Conservation (phyloP, 441 rosid genomes). For the Pelargonium fulgidum region DNA sequence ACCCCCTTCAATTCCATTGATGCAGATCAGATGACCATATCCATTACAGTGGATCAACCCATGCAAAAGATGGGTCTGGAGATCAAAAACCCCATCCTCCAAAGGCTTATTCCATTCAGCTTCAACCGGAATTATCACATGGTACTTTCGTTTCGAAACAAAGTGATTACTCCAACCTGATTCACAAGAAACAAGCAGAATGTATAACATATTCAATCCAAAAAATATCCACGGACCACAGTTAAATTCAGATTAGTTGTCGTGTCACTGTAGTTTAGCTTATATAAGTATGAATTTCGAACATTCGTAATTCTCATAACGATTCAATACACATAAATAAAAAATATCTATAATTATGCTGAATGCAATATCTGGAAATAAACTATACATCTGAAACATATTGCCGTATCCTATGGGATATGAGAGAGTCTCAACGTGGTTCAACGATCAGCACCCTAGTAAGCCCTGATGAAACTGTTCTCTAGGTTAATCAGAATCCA, state of each 20-base stretch:
- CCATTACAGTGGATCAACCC: conserved; percentile 83
- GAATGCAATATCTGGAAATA: no score
- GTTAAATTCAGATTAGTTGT: neutral
- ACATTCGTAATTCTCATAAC: no score
- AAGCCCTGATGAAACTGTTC: no score
- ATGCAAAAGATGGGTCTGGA: conserved; percentile 60
- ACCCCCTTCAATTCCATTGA: conserved; percentile 82
- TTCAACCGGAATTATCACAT: conserved; percentile 58
- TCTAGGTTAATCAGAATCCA: no score
- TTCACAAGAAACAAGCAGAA: neutral
- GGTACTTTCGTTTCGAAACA: conserved; percentile 62
- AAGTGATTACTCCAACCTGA: conserved; percentile 78
- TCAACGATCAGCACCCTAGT: no score
- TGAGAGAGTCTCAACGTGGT: no score
- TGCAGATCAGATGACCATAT: conserved; percentile 68
- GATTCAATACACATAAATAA: no score
- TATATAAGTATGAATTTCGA: no score
- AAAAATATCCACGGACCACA: neutral
- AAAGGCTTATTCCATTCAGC: conserved; percentile 52
- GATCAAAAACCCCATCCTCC: conserved; percentile 46
- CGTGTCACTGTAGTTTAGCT: no score
- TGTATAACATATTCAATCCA: conserved; percentile 4
- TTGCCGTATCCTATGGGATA: no score
- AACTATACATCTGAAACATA: no score
- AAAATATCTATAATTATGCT: no score